Evolutionary conservation across 768 basidiomycete species (phyloP).

Genomic region (Hemileccinum rubropunctum): DNA sequence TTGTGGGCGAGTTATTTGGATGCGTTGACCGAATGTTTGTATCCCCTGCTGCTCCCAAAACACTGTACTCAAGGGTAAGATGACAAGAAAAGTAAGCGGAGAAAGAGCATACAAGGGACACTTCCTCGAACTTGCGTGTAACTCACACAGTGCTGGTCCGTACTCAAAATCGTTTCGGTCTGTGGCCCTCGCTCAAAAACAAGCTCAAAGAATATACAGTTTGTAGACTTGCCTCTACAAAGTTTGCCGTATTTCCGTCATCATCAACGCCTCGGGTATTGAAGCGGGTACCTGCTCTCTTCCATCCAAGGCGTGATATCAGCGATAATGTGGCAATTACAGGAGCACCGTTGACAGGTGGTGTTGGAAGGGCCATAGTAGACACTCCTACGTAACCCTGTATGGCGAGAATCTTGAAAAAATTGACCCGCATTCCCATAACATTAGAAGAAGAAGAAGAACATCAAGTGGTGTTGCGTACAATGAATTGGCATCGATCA

Average conservation of each 20-base stretch:
- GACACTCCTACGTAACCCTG: slow-evolving; percentile 92
- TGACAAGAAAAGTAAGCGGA: neutral
- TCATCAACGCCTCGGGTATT: slow-evolving; percentile 97
- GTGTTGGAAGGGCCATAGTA: slow-evolving; percentile 73
- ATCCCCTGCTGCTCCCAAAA: slow-evolving; percentile 99
- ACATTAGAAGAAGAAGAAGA: neutral
- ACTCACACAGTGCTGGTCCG: slow-evolving; percentile 84
- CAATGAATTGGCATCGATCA: slow-evolving; percentile 83
- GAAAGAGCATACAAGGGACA: slow-evolving; percentile 72
- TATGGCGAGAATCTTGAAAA: slow-evolving; percentile 77
- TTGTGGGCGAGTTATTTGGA: slow-evolving; percentile 93
- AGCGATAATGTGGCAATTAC: slow-evolving; percentile 73
- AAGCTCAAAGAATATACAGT: neutral
- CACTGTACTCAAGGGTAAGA: slow-evolving; percentile 46
- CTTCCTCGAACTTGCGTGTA: slow-evolving; percentile 94
- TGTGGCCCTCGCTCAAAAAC: slow-evolving; percentile 32
- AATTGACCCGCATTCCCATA: slow-evolving; percentile 2
- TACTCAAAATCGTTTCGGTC: slow-evolving; percentile 90
- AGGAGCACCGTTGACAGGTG: slow-evolving; percentile 70
- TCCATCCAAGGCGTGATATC: slow-evolving; percentile 89
- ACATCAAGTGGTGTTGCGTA: slow-evolving; percentile 38
- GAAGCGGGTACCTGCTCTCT: slow-evolving; percentile 94
- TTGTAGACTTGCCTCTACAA: slow-evolving; percentile 72
- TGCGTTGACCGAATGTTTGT: slow-evolving; percentile 90
- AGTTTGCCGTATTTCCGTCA: slow-evolving; percentile 92